Percentiles rank a stretch among this genome's conserved stretches.
These are phyloP conservation scores for Paramecium primaurelia DNA, from an alignment of 73 alveolate species.

Conservation along the genomic window DNA sequence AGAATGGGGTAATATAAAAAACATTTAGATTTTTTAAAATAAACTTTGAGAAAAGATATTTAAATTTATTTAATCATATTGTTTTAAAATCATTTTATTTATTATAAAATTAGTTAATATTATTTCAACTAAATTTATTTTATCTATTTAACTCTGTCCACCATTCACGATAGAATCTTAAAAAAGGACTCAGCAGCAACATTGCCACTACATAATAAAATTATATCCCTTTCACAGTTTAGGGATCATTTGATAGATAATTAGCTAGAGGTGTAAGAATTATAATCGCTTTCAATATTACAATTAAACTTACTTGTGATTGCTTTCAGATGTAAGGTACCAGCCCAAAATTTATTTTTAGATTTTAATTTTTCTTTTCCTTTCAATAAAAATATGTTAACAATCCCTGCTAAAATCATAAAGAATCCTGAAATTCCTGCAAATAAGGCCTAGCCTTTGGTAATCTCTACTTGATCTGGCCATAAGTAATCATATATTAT, in stretches of 20 bases:
- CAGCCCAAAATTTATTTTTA: constrained; percentile 39
- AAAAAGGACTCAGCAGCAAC: not conserved
- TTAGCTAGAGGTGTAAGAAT: not conserved
- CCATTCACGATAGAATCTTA: constrained; percentile 34
- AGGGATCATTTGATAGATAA: not conserved
- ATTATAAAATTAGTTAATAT: not conserved
- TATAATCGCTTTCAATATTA: not conserved
- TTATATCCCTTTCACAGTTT: not conserved
- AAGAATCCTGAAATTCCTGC: not conserved
- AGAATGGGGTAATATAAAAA: too few relatives aligned
- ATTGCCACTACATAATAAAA: not conserved
- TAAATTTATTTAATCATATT: not conserved
- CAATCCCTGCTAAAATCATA: not conserved
- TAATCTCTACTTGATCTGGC: not conserved
- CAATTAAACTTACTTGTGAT: not conserved
- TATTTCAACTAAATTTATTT: not conserved
- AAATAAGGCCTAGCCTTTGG: not conserved
- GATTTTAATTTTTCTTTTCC: constrained; percentile 41
- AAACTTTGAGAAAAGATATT: too few relatives aligned
- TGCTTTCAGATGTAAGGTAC: constrained; percentile 5
- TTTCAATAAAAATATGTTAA: not conserved
- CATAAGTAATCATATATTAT: not conserved
- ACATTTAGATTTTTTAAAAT: too few relatives aligned
- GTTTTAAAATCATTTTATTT: too few relatives aligned
- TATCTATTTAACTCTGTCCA: constrained; percentile 39